phyloP scores from a whole-genome alignment of 768 basidiomycete genomes.

The Suillus subluteus region DNA sequence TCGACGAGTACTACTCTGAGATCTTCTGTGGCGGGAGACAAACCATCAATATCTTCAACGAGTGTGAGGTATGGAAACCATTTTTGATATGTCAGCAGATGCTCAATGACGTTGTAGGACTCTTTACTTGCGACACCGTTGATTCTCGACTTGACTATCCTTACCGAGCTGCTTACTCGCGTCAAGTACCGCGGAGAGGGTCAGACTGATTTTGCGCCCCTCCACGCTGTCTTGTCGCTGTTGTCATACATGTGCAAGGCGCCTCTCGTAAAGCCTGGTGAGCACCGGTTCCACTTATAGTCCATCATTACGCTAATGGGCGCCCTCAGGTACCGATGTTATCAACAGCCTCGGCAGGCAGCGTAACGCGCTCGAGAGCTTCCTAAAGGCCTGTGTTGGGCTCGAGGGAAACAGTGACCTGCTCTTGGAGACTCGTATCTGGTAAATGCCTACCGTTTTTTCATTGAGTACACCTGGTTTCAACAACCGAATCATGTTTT shows the following conservation, averaged over 20 bases:
- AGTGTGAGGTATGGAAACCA: conserved; percentile 74
- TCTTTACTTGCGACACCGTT: conserved; percentile 95
- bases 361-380: conserved; percentile 89
- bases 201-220: conserved; percentile 70
- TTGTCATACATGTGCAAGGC: conserved; percentile 98
- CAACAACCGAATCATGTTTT: conserved; percentile 5
- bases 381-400: conserved; percentile 94
- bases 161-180: conserved; percentile 93
- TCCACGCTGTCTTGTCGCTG: conserved; percentile 91
- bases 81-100: conserved; percentile 10
- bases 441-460: conserved; percentile 53
- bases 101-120: conserved; percentile 53
- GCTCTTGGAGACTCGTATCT: conserved; percentile 84
- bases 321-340: conserved; percentile 70
- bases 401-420: conserved; percentile 84
- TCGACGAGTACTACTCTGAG: conserved; percentile 99
- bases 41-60: conserved; percentile 97
- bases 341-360: conserved; percentile 96
- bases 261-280: conserved; percentile 92
- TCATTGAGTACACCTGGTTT: background rate
- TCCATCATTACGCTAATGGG: conserved; percentile 4
- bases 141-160: conserved; percentile 91
- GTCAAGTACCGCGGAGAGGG: conserved; percentile 77
- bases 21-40: conserved; percentile 95
- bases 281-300: conserved; percentile 18